Base-by-base conservation (phyloP, 805 yeast species). In the Millerozyma miso region DNA sequence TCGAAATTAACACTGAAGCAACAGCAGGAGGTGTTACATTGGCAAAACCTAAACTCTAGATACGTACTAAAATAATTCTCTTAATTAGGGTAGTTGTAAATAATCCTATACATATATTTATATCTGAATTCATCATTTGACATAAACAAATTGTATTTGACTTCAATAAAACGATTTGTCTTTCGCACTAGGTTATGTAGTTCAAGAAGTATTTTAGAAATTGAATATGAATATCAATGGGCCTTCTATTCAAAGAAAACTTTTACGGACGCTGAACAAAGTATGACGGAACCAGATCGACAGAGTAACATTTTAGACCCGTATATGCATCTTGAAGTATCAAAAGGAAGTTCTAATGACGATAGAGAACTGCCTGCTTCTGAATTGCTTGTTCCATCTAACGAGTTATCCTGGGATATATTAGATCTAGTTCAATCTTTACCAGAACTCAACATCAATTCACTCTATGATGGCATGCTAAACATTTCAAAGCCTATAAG, bases 341-440 rank as follows among this genome's bases (percentile, higher is more conserved):
- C 29, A 10, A 10, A 7, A 6, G 10, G 6, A 23, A 6, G 29
- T 6, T 23, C 29, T 7, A 23, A 23, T 6, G 29, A 10, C 10
- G 32, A 38, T n/a, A 3, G 19, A 17, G 46, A 41, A 19, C 26
- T 54, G 8, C 57, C 48, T 32, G 53, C 63, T 10, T 23, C 29
- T 0, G 74, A 71, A 37, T 81, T 79, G 41, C 65, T 89, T 31
- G 75, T 73, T 13, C 96, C 97, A 0, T 73, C 81, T 0, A 70
- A 73, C 35, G 68, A 71, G 36, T 67, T 91, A 16, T 71, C 85
- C 0, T 80, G 90, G 84, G 83, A 79, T 38, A 67, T 91, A 50
- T 68, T 90, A 5, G 86, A 85, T 54, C 59, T 78, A 16, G 74
- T 88, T 5, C 95, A 88, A 56, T 72, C 71, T 15, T 58, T 68